Conservation (phyloP, 2,329 filamentous ascomycete species). For the Magnaporthales sp. region DNA sequence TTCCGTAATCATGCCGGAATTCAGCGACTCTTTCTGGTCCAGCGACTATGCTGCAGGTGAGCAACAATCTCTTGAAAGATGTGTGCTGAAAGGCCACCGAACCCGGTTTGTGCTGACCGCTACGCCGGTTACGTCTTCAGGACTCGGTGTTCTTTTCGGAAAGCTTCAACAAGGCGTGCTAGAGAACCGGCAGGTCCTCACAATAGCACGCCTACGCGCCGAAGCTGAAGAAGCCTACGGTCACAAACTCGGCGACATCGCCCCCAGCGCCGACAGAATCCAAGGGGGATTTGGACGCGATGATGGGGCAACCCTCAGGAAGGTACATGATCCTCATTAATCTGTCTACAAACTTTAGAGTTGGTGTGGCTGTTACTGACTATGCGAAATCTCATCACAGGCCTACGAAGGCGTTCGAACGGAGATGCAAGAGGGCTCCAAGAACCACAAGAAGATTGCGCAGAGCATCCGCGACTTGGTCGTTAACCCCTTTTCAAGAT, state of each 20-base stretch:
- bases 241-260: constrained; percentile 70
- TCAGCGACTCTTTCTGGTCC: constrained; percentile 97
- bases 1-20: constrained; percentile 62
- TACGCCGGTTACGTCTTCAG: constrained; percentile 23
- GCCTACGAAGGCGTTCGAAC: constrained; percentile 88
- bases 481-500: constrained; percentile 85
- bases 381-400: constrained; percentile 31
- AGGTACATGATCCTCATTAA: constrained; percentile 47
- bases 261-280: constrained; percentile 72
- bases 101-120: neutral
- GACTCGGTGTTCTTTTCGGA: constrained; percentile 86
- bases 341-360: neutral
- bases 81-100: neutral
- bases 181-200: constrained; percentile 91
- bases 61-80: constrained; percentile 13
- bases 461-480: constrained; percentile 95
- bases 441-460: constrained; percentile 90
- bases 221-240: constrained; percentile 92
- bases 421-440: constrained; percentile 86
- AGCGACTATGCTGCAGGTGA: constrained; percentile 89
- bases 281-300: constrained; percentile 78
- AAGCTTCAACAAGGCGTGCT: constrained; percentile 95
- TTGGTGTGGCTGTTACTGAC: constrained; percentile 12
- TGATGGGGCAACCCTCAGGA: constrained; percentile 91
- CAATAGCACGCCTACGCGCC: constrained; percentile 85